phyloP scores from a whole-genome alignment of 2,329 filamentous ascomycete species.

The Aspergillus aculeatinus region DNA sequence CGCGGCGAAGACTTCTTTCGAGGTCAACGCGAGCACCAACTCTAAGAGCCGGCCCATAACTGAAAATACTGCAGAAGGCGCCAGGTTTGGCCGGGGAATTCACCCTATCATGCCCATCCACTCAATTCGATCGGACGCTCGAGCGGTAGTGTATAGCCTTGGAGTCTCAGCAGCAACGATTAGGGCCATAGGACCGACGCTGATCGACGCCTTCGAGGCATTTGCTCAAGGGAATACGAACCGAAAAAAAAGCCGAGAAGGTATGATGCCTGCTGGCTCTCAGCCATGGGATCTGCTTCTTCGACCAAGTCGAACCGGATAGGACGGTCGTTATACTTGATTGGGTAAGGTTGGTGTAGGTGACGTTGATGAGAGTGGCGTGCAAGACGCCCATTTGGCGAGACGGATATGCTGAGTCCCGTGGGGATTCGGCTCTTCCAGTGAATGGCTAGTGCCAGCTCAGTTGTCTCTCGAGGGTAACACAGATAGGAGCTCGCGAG shows the following conservation, averaged over 20 bases:
- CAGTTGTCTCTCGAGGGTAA: not conserved
- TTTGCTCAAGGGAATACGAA: not conserved
- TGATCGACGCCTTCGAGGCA: not conserved
- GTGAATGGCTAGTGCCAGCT: not conserved
- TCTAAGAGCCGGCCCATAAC: not conserved
- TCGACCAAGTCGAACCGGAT: not conserved
- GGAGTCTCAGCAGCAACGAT: not conserved
- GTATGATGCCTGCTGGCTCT: not conserved
- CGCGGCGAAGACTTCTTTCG: not conserved
- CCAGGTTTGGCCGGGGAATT: not conserved
- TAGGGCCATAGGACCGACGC: not conserved
- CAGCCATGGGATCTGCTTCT: not conserved
- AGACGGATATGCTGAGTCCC: not conserved
- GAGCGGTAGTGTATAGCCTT: not conserved
- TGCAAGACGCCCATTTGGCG: not conserved
- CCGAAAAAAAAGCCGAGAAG: constrained; percentile 3
- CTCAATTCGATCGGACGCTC: not conserved
- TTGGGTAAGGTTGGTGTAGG: not conserved
- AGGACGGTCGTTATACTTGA: constrained; percentile 6
- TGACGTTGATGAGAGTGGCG: constrained; percentile 1
- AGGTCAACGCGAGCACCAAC: not conserved
- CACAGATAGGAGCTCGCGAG: not conserved
- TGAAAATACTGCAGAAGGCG: not conserved
- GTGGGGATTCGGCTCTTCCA: not conserved
- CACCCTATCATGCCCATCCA: not conserved